phyloP scores from a whole-genome alignment of 2,329 filamentous ascomycete species.

The Monosporascus sp. region DNA sequence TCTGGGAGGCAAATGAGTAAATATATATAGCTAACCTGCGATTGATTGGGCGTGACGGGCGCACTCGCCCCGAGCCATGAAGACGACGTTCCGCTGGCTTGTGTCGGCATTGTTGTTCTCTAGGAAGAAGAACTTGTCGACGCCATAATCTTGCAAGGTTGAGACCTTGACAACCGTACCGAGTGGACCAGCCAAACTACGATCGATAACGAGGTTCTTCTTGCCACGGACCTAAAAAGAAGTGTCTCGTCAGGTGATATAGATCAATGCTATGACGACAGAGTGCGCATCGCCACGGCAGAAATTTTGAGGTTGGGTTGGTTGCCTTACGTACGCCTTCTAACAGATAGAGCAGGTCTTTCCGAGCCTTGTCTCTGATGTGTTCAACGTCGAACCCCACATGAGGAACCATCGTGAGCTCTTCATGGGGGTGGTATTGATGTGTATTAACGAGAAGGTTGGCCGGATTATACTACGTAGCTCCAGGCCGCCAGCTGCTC shows the following conservation, averaged over 20 bases:
- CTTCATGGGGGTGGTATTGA: slow-evolving; percentile 35
- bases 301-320: slow-evolving; percentile 9
- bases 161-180: slow-evolving; percentile 93
- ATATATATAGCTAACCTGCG: slow-evolving; percentile 62
- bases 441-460: slow-evolving; percentile 4
- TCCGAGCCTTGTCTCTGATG: slow-evolving; percentile 75
- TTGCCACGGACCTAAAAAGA: slow-evolving; percentile 80
- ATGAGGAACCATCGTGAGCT: slow-evolving; percentile 63
- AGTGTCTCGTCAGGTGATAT: slow-evolving; percentile 10
- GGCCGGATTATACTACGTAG: too few species aligned
- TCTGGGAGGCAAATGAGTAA: slow-evolving; percentile 2
- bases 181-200: slow-evolving; percentile 80
- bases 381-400: slow-evolving; percentile 68
- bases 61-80: slow-evolving; percentile 86
- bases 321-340: slow-evolving; percentile 73
- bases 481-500: too few species aligned
- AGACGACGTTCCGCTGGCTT: slow-evolving; percentile 90
- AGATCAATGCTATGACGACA: slow-evolving; percentile 1
- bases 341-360: slow-evolving; percentile 83
- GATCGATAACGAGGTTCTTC: slow-evolving; percentile 95
- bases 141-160: slow-evolving; percentile 91
- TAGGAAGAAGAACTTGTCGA: slow-evolving; percentile 94
- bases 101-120: slow-evolving; percentile 95
- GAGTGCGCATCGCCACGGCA: not conserved
- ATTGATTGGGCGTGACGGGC: slow-evolving; percentile 77